Base-by-base conservation (phyloP, 2,329 filamentous ascomycete species). In the Dothiorella sarmentorum region DNA sequence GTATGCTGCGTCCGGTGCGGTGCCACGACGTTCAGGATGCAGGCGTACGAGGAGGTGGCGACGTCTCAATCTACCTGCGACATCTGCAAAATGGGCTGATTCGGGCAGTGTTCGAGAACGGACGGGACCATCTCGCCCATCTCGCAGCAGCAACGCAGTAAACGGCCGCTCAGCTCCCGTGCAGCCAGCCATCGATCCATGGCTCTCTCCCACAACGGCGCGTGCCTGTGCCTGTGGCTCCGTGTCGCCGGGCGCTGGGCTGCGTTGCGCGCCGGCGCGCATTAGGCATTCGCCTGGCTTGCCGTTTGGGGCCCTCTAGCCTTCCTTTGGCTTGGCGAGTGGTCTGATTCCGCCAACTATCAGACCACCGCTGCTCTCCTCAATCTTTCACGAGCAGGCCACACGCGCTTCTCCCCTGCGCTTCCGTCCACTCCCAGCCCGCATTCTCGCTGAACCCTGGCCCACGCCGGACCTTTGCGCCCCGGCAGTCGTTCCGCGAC, bases 391-490 rank as follows among this genome's bases (percentile, higher is more conserved):
- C 53, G 38, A 15, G 51, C 51, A 55, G 51, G 51, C 51, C 24
- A 55, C 51, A 55, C 53, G 53, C n/a, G n/a, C n/a, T 27, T 56
- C 40, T 56, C 53, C 53, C 53, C 53, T 56, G 53, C 53, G 37
- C 51, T 29, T 55, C 51, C 51, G 24, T 29, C 51, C 51, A 55
- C 24, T 55, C 51, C 35, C 51, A 55, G 51, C 51, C 35, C 35
- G 37, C 35, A 55, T 55, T 55, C 51, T 42, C 51, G 37, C 37
- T 29, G 51, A 55, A 40, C 51, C 51, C 47, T 52, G 47, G 47
- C 47, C 47, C 47, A 52, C 47, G 47, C 47, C 47, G 47, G 47
- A 31, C 47, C 47, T 52, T 52, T 52, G 47, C 47, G 47, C 47
- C 24, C 47, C 51, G 51, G 51, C 51, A 27, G 20, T 55, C 37